Conservation (phyloP, 768 basidiomycete genomes). For the Tulasnella sp. region DNA sequence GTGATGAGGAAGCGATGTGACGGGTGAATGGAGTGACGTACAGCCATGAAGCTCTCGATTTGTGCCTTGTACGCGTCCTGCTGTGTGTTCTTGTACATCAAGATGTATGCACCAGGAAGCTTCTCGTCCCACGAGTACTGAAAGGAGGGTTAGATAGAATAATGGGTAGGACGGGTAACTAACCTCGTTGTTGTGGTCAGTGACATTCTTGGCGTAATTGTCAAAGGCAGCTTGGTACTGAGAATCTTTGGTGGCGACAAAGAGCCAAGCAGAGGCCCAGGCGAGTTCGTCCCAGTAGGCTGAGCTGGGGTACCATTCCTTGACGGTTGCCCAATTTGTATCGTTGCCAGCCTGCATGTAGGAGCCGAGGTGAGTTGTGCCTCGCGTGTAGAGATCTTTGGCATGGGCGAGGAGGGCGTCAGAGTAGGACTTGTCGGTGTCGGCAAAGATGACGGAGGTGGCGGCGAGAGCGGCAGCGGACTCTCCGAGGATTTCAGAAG, state of each 20-base stretch:
- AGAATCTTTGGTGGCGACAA: slow-evolving; percentile 6
- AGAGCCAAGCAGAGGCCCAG: slow-evolving; percentile 6
- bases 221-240: background rate
- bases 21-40: background rate
- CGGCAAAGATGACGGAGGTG: slow-evolving; percentile 1
- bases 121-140: slow-evolving; percentile 14
- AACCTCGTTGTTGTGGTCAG: slow-evolving; percentile 1
- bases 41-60: background rate
- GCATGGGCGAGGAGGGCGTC: background rate
- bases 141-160: background rate
- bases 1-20: background rate
- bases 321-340: background rate
- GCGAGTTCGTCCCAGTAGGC: slow-evolving; percentile 1
- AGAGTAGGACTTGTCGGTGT: slow-evolving; percentile 3
- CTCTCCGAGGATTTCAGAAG: slow-evolving; percentile 9
- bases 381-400: slow-evolving; percentile 3
- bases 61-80: background rate
- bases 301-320: slow-evolving; percentile 9
- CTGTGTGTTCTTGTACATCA: background rate
- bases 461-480: slow-evolving; percentile 4
- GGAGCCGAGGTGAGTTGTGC: background rate
- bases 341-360: slow-evolving; percentile 1
- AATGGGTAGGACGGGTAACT: background rate
- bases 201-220: background rate
- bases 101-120: background rate